Evolutionary conservation across 1,139 yeast species (phyloP), one percentile per base, ranked within the genome.

Genomic region (Pichia sp.): DNA sequence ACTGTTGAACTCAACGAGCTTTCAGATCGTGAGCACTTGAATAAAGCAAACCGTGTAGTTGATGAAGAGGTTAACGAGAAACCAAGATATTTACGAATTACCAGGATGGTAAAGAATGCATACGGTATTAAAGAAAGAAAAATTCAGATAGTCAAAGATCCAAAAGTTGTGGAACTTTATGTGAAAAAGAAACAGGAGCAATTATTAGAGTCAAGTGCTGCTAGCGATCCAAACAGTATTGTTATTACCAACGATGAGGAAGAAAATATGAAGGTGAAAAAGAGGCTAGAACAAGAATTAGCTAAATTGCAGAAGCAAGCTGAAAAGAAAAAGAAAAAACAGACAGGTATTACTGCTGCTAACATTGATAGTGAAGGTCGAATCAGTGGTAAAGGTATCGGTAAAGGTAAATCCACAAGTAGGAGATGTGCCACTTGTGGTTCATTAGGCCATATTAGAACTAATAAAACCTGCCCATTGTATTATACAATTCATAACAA

Each of bases 381-480:
- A 34, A 48, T 72, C 38, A 73, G 76, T 28, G 82, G 81, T 12
- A 77, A 74, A 50, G 84, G 83, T 31, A 74, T 76, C 38, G 84
- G 86, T 14, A 81, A 80, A 55, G 84, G 83, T 8, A 85, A 84
- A 57, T 78, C 88, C 42, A 84, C 84, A 2, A 80, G 84, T 7
- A 70, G 97, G 58, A 74, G 86, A 55, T 91, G 97, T 65, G 88
- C 94, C 5, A 83, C 94, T 2, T 91, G 97, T 70, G 97, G 97
- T 22, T 94, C 91, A 4, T 73, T 84, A 53, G 98, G 97, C 0
- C 98, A 91, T 60, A 91, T 89, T 49, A 72, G 94, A 56, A 89
- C 97, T 9, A 88, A 86, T 60, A 82, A 82, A 58, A 66, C 85
- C 1, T 89, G 97, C 63, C 97, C 97, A n/a, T 70, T 88, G 71